Evolutionary conservation across 495 filamentous ascomycete genomes (phyloP).

Genomic region (Cudoniella acicularis): DNA sequence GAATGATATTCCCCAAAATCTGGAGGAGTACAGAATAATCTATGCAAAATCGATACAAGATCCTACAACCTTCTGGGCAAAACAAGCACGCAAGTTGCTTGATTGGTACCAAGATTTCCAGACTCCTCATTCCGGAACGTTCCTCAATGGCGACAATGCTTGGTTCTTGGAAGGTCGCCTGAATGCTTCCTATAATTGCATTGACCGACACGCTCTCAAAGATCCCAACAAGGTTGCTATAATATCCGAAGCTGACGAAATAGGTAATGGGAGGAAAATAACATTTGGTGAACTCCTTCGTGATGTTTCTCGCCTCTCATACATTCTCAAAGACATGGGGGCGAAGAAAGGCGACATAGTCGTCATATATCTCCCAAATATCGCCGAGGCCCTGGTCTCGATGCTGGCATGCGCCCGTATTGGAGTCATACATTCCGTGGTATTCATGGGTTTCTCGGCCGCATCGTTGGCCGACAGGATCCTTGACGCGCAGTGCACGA

Average conservation of each 20-base stretch:
- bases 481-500: constrained; percentile 79
- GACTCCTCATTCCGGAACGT: constrained; percentile 76
- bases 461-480: constrained; percentile 96
- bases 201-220: constrained; percentile 92
- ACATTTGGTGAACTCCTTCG: constrained; percentile 93
- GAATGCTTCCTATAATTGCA: constrained; percentile 96
- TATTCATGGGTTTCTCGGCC: constrained; percentile 97
- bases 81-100: constrained; percentile 80
- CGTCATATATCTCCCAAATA: constrained; percentile 97
- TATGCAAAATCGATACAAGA: constrained; percentile 95
- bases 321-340: constrained; percentile 87
- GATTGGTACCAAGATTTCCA: constrained; percentile 90
- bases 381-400: constrained; percentile 88
- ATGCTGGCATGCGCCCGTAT: constrained; percentile 91
- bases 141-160: constrained; percentile 77
- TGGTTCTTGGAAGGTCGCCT: constrained; percentile 95
- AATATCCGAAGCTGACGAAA: constrained; percentile 98
- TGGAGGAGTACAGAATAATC: constrained; percentile 86
- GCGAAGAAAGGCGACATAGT: constrained; percentile 98
- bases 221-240: constrained; percentile 90
- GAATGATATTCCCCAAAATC: constrained; percentile 27
- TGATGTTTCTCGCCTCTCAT: constrained; percentile 81
- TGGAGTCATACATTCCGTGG: constrained; percentile 95
- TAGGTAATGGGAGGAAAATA: constrained; percentile 78
- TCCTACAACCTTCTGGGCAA: constrained; percentile 88